phyloP scores from a whole-genome alignment of 805 yeast genomes.

The Yarrowia sp. region DNA sequence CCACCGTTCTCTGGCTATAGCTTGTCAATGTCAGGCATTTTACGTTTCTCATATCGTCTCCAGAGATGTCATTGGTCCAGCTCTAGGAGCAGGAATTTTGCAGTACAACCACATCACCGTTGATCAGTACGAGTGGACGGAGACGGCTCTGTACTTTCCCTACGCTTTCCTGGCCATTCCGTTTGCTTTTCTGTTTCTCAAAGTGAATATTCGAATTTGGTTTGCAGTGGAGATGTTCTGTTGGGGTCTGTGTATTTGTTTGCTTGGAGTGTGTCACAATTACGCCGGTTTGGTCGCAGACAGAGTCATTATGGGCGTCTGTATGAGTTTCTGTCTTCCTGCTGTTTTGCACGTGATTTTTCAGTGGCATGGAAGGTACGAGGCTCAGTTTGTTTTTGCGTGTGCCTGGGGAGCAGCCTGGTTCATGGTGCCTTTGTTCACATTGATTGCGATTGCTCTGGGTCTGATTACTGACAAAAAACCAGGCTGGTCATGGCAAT shows the following conservation, averaged over 20 bases:
- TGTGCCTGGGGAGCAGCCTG: constrained; percentile 22
- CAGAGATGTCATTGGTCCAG: constrained; percentile 23
- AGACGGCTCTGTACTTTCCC: constrained; percentile 10
- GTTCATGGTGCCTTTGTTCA: constrained; percentile 22
- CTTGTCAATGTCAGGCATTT: constrained; percentile 4
- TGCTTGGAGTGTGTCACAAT: constrained; percentile 7
- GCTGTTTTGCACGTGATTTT: neutral
- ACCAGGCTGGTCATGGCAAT: constrained; percentile 16
- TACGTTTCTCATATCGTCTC: constrained; percentile 12
- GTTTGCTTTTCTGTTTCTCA: constrained; percentile 14
- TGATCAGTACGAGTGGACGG: constrained; percentile 8
- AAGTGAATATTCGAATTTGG: constrained; percentile 11
- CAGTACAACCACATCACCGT: constrained; percentile 12
- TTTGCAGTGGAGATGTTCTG: constrained; percentile 21
- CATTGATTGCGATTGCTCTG: constrained; percentile 10
- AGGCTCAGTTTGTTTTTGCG: constrained; percentile 10
- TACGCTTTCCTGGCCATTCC: constrained; percentile 4
- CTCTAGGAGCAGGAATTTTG: constrained; percentile 9
- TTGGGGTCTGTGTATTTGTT: constrained; percentile 20
- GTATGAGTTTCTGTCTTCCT: constrained; percentile 6
- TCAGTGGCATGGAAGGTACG: constrained; percentile 10
- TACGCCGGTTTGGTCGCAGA: constrained; percentile 13
- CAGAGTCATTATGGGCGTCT: constrained; percentile 17
- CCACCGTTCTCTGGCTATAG: constrained; percentile 10
- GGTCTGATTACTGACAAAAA: constrained; percentile 9